phyloP scores from a whole-genome alignment of 306 rosid species.

The Gynostemma pentaphyllum region DNA sequence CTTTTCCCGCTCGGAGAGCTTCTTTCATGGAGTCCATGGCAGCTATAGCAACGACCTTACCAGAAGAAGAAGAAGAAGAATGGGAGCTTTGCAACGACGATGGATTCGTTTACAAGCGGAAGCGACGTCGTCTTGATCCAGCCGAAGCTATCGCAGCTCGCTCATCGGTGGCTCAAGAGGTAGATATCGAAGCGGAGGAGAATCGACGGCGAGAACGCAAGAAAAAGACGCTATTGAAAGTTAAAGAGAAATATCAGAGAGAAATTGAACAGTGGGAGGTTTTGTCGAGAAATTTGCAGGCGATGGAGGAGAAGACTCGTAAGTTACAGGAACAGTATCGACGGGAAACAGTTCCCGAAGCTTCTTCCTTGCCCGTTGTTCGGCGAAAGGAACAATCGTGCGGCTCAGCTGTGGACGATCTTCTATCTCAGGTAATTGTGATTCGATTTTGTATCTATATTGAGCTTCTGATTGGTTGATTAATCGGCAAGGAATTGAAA shows the following conservation, averaged over 20 bases:
- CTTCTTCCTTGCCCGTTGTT: background rate
- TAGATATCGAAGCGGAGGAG: constrained; percentile 6
- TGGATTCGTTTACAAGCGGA: constrained; percentile 16
- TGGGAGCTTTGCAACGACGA: constrained; percentile 16
- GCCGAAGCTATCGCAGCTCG: constrained; percentile 6
- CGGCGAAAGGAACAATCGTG: background rate
- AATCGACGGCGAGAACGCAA: constrained; percentile 11
- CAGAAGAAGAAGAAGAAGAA: constrained; percentile 4
- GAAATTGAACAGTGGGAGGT: constrained; percentile 18
- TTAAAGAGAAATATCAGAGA: constrained; percentile 7
- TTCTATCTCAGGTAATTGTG: constrained; percentile 8
- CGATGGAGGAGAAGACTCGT: constrained; percentile 12
- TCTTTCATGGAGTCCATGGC: constrained; percentile 1
- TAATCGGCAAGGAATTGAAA: background rate
- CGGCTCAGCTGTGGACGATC: constrained; percentile 8
- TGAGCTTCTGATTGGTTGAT: no score
- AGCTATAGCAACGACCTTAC: background rate
- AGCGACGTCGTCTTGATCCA: constrained; percentile 9
- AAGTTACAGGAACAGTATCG: constrained; percentile 6
- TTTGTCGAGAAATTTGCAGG: constrained; percentile 15
- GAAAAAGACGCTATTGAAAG: constrained; percentile 10
- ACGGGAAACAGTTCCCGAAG: background rate
- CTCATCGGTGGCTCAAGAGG: background rate
- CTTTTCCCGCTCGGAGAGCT: background rate
- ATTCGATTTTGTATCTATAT: background rate